phyloP scores from a whole-genome alignment of 2,329 filamentous ascomycete species.

The Metarhizium brunneum region DNA sequence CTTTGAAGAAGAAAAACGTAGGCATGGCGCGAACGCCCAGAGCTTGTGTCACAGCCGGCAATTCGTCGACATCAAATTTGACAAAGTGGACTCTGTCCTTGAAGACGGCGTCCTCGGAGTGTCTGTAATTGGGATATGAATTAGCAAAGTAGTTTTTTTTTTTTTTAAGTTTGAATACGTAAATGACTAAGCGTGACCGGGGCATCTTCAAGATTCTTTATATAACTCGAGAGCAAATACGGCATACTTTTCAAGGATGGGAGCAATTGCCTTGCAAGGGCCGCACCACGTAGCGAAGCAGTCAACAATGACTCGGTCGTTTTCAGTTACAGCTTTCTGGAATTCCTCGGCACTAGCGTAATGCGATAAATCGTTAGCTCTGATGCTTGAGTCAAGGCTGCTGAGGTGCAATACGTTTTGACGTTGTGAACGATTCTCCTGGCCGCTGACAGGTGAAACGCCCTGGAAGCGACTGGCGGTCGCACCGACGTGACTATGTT shows the following conservation, averaged over 20 bases:
- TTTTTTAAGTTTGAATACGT: not conserved
- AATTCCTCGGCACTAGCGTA: slow-evolving; percentile 48
- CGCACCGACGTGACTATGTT: not conserved
- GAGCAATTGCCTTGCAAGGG: slow-evolving; percentile 84
- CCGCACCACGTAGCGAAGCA: slow-evolving; percentile 88
- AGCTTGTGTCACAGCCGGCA: slow-evolving; percentile 64
- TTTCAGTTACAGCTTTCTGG: slow-evolving; percentile 38
- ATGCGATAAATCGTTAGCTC: no score
- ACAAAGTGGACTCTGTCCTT: slow-evolving; percentile 60
- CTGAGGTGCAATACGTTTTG: slow-evolving; percentile 20
- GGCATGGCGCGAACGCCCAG: slow-evolving; percentile 84
- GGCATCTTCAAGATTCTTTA: not conserved
- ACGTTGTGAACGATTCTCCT: slow-evolving; percentile 38
- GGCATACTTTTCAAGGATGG: slow-evolving; percentile 41
- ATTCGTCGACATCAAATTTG: slow-evolving; percentile 84
- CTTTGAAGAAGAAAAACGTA: slow-evolving; percentile 77
- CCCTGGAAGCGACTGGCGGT: slow-evolving; percentile 5
- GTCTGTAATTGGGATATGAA: slow-evolving; percentile 7
- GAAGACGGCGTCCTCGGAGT: slow-evolving; percentile 32
- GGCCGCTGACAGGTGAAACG: slow-evolving; percentile 27
- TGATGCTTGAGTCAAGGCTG: not conserved
- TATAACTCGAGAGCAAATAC: not conserved
- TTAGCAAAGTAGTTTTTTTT: not conserved
- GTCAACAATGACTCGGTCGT: slow-evolving; percentile 65
- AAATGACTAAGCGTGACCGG: not conserved